Percentiles rank a stretch among this genome's conserved stretches.
Evolutionary conservation across 495 filamentous ascomycete species (phyloP).

Genomic region (Lindgomyces ingoldianus): DNA sequence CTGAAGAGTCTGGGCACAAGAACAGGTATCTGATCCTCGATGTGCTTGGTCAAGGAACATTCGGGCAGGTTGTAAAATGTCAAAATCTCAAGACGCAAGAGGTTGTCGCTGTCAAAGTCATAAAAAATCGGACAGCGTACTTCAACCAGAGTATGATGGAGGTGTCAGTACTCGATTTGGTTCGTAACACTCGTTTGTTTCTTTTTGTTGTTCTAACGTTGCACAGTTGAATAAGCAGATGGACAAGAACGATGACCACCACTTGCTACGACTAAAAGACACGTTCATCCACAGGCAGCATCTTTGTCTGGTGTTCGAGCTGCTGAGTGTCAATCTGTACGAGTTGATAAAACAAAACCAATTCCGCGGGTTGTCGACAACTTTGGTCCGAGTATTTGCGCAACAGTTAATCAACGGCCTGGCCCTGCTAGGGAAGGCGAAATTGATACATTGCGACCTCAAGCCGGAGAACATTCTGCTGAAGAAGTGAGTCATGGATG

Average conservation of each 20-base stretch:
- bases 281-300: conserved; percentile 99
- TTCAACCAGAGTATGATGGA: conserved; percentile 99
- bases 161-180: conserved; percentile 94
- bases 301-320: conserved; percentile 95
- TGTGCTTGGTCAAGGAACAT: conserved; percentile 96
- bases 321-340: conserved; percentile 97
- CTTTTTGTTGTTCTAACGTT: conserved; percentile 37
- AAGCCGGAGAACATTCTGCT: conserved; percentile 98
- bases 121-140: conserved; percentile 98
- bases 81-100: conserved; percentile 98
- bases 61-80: conserved; percentile 99
- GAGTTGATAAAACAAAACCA: conserved; percentile 99
- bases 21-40: conserved; percentile 98
- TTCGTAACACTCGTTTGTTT: conserved; percentile 48
- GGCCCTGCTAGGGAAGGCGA: conserved; percentile 91
- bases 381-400: conserved; percentile 95
- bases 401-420: conserved; percentile 94
- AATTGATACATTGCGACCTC: conserved; percentile 96
- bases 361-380: conserved; percentile 96
- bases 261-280: conserved; percentile 92
- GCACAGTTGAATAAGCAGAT: conserved; percentile 90
- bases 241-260: conserved; percentile 99
- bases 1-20: conserved; percentile 97
- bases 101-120: conserved; percentile 98
- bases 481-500: conserved; percentile 69